These are phyloP conservation scores for Massarina eburnea DNA, from an alignment of 2,329 filamentous ascomycete species.

Conservation along the genomic window DNA sequence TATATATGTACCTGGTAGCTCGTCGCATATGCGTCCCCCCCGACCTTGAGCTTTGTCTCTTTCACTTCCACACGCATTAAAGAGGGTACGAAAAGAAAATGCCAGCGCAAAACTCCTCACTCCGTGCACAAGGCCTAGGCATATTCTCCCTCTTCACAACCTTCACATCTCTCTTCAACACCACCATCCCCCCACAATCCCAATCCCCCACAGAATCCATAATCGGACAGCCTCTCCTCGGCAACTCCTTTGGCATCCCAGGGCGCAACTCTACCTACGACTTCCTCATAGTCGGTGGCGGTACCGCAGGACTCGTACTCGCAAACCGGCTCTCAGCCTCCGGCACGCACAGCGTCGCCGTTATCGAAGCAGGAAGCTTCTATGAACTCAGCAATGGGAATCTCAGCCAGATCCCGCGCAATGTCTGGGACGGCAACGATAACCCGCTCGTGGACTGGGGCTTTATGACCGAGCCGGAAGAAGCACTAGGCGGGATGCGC, in stretches of 20 bases:
- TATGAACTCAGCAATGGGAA: constrained; percentile 30
- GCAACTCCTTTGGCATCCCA: constrained; percentile 27
- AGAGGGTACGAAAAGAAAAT: too few relatives aligned
- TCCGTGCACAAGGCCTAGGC: too few relatives aligned
- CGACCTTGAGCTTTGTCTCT: too few relatives aligned
- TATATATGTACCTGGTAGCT: too few relatives aligned
- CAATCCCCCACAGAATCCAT: constrained; percentile 9
- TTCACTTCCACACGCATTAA: too few relatives aligned
- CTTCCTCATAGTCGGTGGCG: constrained; percentile 29
- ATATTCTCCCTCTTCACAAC: background rate
- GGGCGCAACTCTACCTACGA: constrained; percentile 21
- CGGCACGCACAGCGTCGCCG: constrained; percentile 14
- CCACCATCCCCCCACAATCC: constrained; percentile 1
- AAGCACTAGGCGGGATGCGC: constrained; percentile 8
- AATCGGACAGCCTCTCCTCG: constrained; percentile 17
- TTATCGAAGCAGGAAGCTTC: constrained; percentile 33
- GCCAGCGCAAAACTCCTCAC: too few relatives aligned
- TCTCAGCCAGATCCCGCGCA: constrained; percentile 20
- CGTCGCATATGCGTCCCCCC: too few relatives aligned
- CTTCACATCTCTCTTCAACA: background rate
- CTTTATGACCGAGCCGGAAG: constrained; percentile 24
- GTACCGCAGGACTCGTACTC: constrained; percentile 23
- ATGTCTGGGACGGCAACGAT: constrained; percentile 14
- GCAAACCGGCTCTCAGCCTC: constrained; percentile 22
- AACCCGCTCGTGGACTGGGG: constrained; percentile 31